Evolutionary conservation across 805 yeast genomes (phyloP), one percentile per base, ranked within the genome.

Genomic region (Myxozyma melibiosi): DNA sequence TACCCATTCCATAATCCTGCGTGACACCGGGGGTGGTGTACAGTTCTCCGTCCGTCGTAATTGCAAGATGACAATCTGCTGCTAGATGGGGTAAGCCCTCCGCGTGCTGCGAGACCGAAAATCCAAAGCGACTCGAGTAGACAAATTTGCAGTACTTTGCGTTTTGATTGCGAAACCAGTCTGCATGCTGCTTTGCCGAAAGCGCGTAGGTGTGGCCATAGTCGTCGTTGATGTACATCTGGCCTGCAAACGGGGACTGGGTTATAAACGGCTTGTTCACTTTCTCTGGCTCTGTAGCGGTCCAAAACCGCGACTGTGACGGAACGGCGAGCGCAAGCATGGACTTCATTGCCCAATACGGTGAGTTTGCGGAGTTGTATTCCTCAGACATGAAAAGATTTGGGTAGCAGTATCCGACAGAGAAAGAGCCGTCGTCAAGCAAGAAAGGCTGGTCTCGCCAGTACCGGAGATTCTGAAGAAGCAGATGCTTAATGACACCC

Each of bases 131-230:
- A 1, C 66, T 39, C 11, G 66, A 62, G 44, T 66, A 66, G n/a
- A 66, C 68, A 51, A 65, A 65, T 52, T 66, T 66, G 55, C 62
- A 48, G 60, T 66, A 66, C 51, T 66, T 66, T 27, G 61, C 67
- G 9, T 57, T 57, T 27, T 55, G 63, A 51, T 53, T 46, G 14
- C 67, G 58, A 27, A 57, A 43, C 51, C 55, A 50, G 41, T 44
- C 55, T 8, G 55, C 58, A 27, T 46, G 43, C 30, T 55, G 59
- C 18, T 40, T 33, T 2, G 51, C 35, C 9, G 51, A 42, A 27
- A 51, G 34, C 3, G 52, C 53, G 35, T 53, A 55, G 18, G 59
- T 50, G 31, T 51, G 55, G 2, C 52, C 55, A 41, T 34, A 38
- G 4, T 14, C 39, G 41, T 55, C 59, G 27, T 42, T 50, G 11